These are phyloP conservation scores for Plantago major DNA, from an alignment of 257 asterid genomes.

Conservation along the genomic window DNA sequence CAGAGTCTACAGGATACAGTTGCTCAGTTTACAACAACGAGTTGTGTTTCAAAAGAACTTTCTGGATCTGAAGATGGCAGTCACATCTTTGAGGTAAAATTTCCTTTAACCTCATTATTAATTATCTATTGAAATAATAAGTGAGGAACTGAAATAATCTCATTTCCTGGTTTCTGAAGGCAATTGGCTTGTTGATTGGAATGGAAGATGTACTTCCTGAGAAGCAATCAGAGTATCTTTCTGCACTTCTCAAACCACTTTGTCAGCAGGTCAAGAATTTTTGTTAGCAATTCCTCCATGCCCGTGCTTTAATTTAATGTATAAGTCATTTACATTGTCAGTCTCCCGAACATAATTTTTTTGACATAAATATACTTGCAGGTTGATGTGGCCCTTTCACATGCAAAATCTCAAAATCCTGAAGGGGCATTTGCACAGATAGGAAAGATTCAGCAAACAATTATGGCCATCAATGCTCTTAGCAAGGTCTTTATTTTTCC, in stretches of 20 bases:
- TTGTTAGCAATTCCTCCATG: neutral
- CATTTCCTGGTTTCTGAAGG: constrained; percentile 37
- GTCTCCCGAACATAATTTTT: neutral
- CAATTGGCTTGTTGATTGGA: constrained; percentile 92
- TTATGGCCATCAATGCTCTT: constrained; percentile 93
- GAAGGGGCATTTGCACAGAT: constrained; percentile 56
- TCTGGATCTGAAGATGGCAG: constrained; percentile 85
- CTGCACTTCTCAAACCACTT: constrained; percentile 85
- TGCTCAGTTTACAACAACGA: constrained; percentile 65
- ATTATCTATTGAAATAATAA: constrained; percentile 7
- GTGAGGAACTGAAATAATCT: constrained; percentile 16
- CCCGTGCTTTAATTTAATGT: neutral
- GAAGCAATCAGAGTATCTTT: constrained; percentile 80
- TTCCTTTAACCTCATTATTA: neutral
- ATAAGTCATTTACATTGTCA: neutral
- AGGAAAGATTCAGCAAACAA: constrained; percentile 58
- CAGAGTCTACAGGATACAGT: constrained; percentile 85
- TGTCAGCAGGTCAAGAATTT: constrained; percentile 75
- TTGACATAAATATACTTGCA: constrained; percentile 16
- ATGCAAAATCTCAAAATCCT: constrained; percentile 52
- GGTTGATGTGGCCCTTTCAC: constrained; percentile 68
- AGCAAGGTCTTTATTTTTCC: constrained; percentile 66
- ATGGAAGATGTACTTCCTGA: constrained; percentile 91
- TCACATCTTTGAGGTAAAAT: constrained; percentile 85
- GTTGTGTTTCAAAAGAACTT: constrained; percentile 39